Conservation (phyloP, 306 rosid species). For the Chamaecrista fasciculata region DNA sequence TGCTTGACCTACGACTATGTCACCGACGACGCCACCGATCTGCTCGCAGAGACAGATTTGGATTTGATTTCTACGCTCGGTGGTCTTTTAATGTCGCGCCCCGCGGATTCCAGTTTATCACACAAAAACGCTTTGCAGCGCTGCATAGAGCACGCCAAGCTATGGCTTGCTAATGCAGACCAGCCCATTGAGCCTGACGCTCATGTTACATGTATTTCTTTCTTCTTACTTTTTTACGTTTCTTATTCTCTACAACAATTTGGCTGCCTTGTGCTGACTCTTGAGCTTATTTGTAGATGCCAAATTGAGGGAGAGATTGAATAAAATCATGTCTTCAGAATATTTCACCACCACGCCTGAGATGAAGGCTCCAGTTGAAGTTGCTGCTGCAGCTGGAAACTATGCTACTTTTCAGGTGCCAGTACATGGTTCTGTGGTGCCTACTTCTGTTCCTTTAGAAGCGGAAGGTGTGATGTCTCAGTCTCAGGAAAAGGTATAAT, state of each 20-base stretch:
- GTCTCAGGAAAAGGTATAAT: slow-evolving; percentile 59
- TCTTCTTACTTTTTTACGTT: background rate
- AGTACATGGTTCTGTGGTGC: slow-evolving; percentile 31
- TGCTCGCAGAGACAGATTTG: slow-evolving; percentile 77
- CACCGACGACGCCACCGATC: slow-evolving; percentile 92
- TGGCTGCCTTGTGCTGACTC: background rate
- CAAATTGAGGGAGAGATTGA: slow-evolving; percentile 72
- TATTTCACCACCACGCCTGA: slow-evolving; percentile 80
- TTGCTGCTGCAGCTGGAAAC: slow-evolving; percentile 76
- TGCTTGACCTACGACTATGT: slow-evolving; percentile 93
- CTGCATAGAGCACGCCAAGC: slow-evolving; percentile 82
- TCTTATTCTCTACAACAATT: background rate
- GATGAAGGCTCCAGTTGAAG: slow-evolving; percentile 81
- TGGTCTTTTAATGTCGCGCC: slow-evolving; percentile 70
- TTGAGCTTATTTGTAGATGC: slow-evolving; percentile 48
- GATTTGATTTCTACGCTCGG: slow-evolving; percentile 63
- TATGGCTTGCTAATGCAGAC: slow-evolving; percentile 66
- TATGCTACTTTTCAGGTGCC: slow-evolving; percentile 71
- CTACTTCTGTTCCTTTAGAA: slow-evolving; percentile 32
- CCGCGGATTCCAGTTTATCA: slow-evolving; percentile 71
- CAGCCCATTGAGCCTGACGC: slow-evolving; percentile 61
- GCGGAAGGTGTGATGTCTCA: slow-evolving; percentile 50
- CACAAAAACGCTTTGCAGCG: slow-evolving; percentile 74
- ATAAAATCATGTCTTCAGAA: slow-evolving; percentile 82
- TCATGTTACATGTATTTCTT: slow-evolving; percentile 56